A percentile compares a stretch with the other conserved stretches of the same genome.
Evolutionary conservation across 257 asterid species (phyloP).

Genomic region (Coffea eugenioides): DNA sequence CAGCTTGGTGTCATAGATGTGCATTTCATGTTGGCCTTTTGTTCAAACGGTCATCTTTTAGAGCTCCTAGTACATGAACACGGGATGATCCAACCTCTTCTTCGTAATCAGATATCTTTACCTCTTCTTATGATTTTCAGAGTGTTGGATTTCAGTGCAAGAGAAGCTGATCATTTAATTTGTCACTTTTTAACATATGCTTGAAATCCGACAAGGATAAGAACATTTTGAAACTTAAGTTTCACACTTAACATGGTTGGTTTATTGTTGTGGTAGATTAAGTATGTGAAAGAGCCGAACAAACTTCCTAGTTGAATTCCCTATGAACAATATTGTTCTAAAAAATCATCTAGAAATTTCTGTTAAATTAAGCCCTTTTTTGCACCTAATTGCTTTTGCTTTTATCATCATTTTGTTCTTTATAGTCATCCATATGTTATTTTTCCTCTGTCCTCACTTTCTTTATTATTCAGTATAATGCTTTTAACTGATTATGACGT

Average conservation of each 20-base stretch:
- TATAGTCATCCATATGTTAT: neutral
- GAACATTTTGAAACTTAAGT: neutral
- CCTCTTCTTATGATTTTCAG: neutral
- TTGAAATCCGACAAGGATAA: neutral
- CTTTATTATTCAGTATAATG: neutral
- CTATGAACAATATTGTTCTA: neutral
- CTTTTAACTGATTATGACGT: slow-evolving; percentile 1
- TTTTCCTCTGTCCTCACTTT: neutral
- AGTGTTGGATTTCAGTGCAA: neutral
- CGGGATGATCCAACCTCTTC: neutral
- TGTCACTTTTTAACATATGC: neutral
- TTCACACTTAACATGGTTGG: neutral
- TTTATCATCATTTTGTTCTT: neutral
- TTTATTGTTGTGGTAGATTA: neutral
- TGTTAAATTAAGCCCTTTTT: neutral
- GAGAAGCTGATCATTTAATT: neutral
- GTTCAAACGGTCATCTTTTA: neutral
- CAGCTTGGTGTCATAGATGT: neutral
- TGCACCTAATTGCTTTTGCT: neutral
- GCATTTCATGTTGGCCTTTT: neutral
- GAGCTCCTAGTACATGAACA: neutral
- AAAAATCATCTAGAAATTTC: neutral
- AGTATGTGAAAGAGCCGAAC: neutral
- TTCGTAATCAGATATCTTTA: neutral
- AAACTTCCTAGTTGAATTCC: neutral